phyloP scores from a whole-genome alignment of 2,329 filamentous ascomycete genomes.

The Boeremia exigua region DNA sequence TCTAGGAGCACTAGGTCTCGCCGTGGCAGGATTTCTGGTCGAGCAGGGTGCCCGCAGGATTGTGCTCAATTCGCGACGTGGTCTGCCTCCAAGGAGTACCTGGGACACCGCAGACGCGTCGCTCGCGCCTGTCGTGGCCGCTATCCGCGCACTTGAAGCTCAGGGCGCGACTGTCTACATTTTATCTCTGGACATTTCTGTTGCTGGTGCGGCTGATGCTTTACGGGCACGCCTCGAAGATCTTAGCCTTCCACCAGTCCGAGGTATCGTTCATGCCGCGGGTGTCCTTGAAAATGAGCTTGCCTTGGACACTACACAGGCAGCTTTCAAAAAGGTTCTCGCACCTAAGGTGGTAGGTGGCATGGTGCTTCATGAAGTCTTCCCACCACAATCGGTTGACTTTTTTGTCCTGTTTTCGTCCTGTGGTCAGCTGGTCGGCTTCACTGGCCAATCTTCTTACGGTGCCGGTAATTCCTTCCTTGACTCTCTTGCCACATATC shows the following conservation, averaged over 20 bases:
- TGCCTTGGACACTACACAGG: background rate
- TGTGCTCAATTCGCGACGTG: constrained; percentile 2
- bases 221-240: background rate
- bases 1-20: constrained; percentile 6
- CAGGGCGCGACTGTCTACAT: background rate
- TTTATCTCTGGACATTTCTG: constrained; percentile 2
- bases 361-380: constrained; percentile 3
- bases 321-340: constrained; percentile 1
- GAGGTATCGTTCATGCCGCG: constrained; percentile 4
- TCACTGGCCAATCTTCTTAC: constrained; percentile 24
- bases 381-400: constrained; percentile 1
- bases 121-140: background rate
- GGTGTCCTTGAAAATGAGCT: constrained; percentile 1
- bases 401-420: constrained; percentile 10
- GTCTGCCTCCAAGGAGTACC: background rate
- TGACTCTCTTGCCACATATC: constrained; percentile 28
- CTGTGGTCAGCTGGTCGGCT: constrained; percentile 4
- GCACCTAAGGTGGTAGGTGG: constrained; percentile 1
- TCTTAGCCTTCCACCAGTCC: constrained; percentile 2
- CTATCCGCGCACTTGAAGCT: background rate
- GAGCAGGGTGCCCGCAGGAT: constrained; percentile 6
- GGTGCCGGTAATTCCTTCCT: constrained; percentile 32
- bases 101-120: background rate
- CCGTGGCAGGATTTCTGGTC: constrained; percentile 1
- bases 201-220: background rate